Conservation (phyloP, 2,329 filamentous ascomycete species). For the Verticillium nubilum region DNA sequence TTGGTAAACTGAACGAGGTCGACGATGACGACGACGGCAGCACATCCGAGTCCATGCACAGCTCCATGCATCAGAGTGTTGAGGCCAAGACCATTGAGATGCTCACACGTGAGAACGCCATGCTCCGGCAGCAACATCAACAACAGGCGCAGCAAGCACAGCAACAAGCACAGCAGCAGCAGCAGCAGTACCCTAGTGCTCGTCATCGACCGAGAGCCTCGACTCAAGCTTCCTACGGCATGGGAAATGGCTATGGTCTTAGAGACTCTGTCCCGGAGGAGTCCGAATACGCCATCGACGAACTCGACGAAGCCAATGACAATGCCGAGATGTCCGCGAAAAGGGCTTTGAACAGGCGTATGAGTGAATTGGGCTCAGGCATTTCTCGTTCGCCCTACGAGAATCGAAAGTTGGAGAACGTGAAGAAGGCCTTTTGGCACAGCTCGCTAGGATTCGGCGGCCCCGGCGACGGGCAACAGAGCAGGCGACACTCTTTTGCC, state of each 20-base stretch:
- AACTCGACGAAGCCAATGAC: constrained; percentile 59
- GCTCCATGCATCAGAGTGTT: constrained; percentile 46
- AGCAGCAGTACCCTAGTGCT: constrained; percentile 46
- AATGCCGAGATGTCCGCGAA: constrained; percentile 39
- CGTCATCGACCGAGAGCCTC: constrained; percentile 54
- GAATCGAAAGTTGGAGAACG: constrained; percentile 57
- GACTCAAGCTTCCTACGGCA: constrained; percentile 45
- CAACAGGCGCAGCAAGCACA: constrained; percentile 14
- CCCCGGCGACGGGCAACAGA: constrained; percentile 58
- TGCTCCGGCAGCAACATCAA: constrained; percentile 48
- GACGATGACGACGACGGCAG: constrained; percentile 60
- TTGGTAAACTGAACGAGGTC: constrained; percentile 66
- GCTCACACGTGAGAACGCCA: constrained; percentile 56
- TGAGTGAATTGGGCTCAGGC: constrained; percentile 50
- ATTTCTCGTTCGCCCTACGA: constrained; percentile 47
- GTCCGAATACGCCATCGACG: constrained; percentile 68
- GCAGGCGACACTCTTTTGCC: constrained; percentile 75
- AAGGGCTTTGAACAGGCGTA: constrained; percentile 42
- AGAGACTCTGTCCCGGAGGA: constrained; percentile 58
- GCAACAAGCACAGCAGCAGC: constrained; percentile 30
- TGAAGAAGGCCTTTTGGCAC: constrained; percentile 67
- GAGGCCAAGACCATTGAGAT: constrained; percentile 60
- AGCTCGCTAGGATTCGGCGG: constrained; percentile 63
- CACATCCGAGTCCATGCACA: constrained; percentile 49
- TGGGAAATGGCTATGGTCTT: constrained; percentile 54